These are phyloP conservation scores for Geoglossum cookeanum DNA, from an alignment of 2,329 filamentous ascomycete species.

Conservation along the genomic window DNA sequence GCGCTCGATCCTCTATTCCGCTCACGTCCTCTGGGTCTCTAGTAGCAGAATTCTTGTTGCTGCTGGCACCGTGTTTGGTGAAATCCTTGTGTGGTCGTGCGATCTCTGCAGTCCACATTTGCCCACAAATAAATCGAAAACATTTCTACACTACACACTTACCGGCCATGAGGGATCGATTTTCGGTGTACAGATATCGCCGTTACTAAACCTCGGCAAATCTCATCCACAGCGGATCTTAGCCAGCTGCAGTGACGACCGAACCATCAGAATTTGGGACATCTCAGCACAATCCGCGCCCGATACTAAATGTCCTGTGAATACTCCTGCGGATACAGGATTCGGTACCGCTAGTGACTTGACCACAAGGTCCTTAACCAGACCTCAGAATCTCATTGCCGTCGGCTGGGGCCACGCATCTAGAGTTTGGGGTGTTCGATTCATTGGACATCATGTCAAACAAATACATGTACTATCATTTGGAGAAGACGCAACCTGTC, in stretches of 20 bases:
- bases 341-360: slow-evolving; percentile 5
- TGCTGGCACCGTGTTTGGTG: slow-evolving; percentile 83
- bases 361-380: slow-evolving; percentile 15
- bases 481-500: slow-evolving; percentile 65
- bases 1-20: slow-evolving; percentile 74
- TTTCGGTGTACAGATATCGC: slow-evolving; percentile 70
- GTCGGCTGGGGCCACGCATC: slow-evolving; percentile 72
- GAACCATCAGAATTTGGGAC: slow-evolving; percentile 78
- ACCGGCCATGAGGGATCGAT: slow-evolving; percentile 76
- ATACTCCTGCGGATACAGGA: not conserved
- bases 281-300: slow-evolving; percentile 34
- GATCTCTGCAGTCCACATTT: slow-evolving; percentile 30
- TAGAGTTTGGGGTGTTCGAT: slow-evolving; percentile 73
- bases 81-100: slow-evolving; percentile 80
- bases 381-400: slow-evolving; percentile 36
- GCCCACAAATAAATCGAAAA: not conserved
- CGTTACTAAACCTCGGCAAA: slow-evolving; percentile 21
- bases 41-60: slow-evolving; percentile 48
- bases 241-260: slow-evolving; percentile 85
- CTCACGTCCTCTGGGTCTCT: slow-evolving; percentile 47
- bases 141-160: slow-evolving; percentile 33
- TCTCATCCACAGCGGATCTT: slow-evolving; percentile 39
- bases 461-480: slow-evolving; percentile 48
- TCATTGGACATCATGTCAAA: slow-evolving; percentile 20
- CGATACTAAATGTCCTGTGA: not conserved